These are phyloP conservation scores for Delonix regia DNA, from an alignment of 306 rosid species.

Conservation along the genomic window DNA sequence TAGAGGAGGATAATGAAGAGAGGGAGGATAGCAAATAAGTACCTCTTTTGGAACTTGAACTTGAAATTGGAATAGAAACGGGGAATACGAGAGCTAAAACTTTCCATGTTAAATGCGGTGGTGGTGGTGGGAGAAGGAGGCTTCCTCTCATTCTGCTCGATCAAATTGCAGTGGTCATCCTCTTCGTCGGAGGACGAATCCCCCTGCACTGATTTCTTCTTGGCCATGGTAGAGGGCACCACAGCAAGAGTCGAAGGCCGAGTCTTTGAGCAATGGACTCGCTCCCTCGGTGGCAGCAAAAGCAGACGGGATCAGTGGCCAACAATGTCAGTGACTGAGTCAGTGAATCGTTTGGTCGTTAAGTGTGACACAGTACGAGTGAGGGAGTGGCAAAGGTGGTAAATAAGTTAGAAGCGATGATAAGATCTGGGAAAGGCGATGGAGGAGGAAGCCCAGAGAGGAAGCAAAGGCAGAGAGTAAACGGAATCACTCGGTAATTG, in stretches of 20 bases:
- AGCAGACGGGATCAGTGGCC: neutral
- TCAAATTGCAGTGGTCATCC: constrained; percentile 59
- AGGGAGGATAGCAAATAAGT: constrained; percentile 62
- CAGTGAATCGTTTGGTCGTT: neutral
- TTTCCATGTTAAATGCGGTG: constrained; percentile 56
- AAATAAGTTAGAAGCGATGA: neutral
- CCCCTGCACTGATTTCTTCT: constrained; percentile 48
- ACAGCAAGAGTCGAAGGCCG: neutral
- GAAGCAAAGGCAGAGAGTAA: neutral
- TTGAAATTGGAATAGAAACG: constrained; percentile 39
- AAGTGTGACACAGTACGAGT: neutral
- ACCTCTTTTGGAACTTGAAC: constrained; percentile 47
- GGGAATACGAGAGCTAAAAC: constrained; percentile 31
- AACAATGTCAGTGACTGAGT: neutral
- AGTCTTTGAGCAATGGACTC: neutral
- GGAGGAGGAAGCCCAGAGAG: neutral
- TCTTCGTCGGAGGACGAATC: constrained; percentile 71
- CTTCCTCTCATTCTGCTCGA: constrained; percentile 57
- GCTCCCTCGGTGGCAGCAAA: neutral
- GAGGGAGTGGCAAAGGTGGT: neutral
- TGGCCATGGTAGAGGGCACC: constrained; percentile 19
- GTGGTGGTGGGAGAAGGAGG: constrained; percentile 30
- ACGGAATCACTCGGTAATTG: constrained; percentile 23
- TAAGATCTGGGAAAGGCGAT: neutral
- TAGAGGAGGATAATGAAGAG: constrained; percentile 48